A percentile compares a stretch with the other conserved stretches of the same genome.
Evolutionary conservation across 2,329 filamentous ascomycete genomes (phyloP).

Genomic region (Pseudocercospora eumusae): DNA sequence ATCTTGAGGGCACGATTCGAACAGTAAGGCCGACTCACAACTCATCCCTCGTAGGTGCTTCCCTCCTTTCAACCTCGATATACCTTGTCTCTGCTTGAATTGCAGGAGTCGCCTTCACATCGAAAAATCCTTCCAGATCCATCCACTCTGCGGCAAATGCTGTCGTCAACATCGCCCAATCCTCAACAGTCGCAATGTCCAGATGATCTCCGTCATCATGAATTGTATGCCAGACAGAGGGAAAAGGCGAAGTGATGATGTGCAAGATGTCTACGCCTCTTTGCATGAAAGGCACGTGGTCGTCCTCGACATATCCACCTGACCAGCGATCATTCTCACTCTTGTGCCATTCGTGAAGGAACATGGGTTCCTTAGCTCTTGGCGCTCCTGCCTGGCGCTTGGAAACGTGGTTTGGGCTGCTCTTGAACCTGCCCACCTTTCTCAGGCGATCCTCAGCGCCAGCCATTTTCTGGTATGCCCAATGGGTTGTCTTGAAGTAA

Average conservation of each 20-base stretch:
- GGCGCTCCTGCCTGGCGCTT: slow-evolving; percentile 22
- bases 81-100: slow-evolving; percentile 4
- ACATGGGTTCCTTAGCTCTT: slow-evolving; percentile 43
- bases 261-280: slow-evolving; percentile 87
- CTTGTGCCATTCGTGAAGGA: slow-evolving; percentile 67
- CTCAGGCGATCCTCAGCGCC: slow-evolving; percentile 73
- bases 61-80: slow-evolving; percentile 12
- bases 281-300: slow-evolving; percentile 87
- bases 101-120: slow-evolving; percentile 12
- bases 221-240: slow-evolving; percentile 80
- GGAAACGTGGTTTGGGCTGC: slow-evolving; percentile 55
- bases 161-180: slow-evolving; percentile 83
- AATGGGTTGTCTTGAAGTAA: slow-evolving; percentile 88
- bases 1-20: background rate
- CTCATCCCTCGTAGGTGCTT: slow-evolving; percentile 20
- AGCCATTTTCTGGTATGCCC: slow-evolving; percentile 82
- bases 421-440: slow-evolving; percentile 65
- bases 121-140: slow-evolving; percentile 67
- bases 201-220: slow-evolving; percentile 82
- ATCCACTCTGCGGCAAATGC: slow-evolving; percentile 92
- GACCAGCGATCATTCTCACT: slow-evolving; percentile 50
- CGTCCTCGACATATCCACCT: slow-evolving; percentile 64
- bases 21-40: slow-evolving; percentile 24
- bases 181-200: slow-evolving; percentile 74
- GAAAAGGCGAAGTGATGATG: slow-evolving; percentile 82